Evolutionary conservation across 169 alveolate genomes (phyloP).

Genomic region (Besnoitia besnoiti): DNA sequence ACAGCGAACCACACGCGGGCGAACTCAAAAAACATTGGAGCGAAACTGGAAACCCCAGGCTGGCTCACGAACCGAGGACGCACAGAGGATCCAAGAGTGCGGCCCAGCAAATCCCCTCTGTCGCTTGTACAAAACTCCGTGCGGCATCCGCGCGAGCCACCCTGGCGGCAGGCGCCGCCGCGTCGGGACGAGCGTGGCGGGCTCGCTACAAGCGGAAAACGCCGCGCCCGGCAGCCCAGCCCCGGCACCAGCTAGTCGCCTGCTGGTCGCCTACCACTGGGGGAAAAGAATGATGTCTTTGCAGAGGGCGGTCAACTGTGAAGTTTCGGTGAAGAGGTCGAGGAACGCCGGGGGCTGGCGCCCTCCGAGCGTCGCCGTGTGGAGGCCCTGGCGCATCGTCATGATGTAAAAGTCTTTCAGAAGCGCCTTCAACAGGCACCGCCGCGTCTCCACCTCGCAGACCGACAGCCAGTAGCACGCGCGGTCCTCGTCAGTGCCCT

Average conservation of each 20-base stretch:
- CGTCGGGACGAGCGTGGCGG: background rate
- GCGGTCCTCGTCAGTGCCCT: constrained; percentile 54
- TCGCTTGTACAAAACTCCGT: background rate
- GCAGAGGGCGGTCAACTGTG: constrained; percentile 46
- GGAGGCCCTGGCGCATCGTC: constrained; percentile 45
- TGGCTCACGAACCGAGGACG: background rate
- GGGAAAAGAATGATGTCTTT: constrained; percentile 48
- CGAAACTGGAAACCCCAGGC: background rate
- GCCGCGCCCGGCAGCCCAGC: background rate
- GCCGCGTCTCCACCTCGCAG: constrained; percentile 58
- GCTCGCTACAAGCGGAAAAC: background rate
- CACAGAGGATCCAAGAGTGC: background rate
- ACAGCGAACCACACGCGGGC: background rate
- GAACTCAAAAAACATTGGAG: background rate
- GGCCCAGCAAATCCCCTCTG: background rate
- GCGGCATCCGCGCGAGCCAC: background rate
- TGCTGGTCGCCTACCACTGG: constrained; percentile 19
- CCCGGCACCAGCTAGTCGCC: background rate
- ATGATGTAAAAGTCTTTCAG: constrained; percentile 47
- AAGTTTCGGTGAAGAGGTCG: constrained; percentile 37
- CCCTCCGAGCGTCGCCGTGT: constrained; percentile 3
- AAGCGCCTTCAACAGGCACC: constrained; percentile 53
- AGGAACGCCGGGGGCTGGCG: constrained; percentile 31
- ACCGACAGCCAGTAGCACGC: constrained; percentile 54
- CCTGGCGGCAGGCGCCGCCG: background rate